phyloP scores from a whole-genome alignment of 257 asterid genomes.

The Verbascum thapsus region DNA sequence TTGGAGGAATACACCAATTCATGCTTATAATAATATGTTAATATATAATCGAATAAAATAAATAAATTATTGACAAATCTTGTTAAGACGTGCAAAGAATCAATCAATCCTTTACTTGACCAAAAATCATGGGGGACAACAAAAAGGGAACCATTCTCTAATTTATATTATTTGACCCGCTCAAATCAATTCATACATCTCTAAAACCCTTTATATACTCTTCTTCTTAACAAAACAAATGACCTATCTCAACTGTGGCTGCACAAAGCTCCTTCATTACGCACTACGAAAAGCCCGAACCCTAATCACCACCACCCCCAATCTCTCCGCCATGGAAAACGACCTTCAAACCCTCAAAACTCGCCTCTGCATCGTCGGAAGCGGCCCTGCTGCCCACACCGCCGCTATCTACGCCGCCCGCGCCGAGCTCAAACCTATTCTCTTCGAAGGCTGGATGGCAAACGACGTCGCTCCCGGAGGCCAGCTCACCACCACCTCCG shows the following conservation, averaged over 20 bases:
- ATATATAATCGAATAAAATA: too few relatives aligned
- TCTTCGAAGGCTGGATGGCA: conserved; percentile 98
- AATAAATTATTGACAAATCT: too few relatives aligned
- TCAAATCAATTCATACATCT: conserved; percentile 7
- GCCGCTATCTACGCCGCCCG: conserved; percentile 96
- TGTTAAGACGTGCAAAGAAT: too few relatives aligned
- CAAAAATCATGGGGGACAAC: neutral
- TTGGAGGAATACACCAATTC: too few relatives aligned
- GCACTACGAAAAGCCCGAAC: conserved; percentile 49
- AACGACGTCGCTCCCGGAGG: conserved; percentile 98
- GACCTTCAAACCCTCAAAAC: conserved; percentile 56
- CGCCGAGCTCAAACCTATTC: conserved; percentile 87
- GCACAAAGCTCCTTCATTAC: conserved; percentile 38
- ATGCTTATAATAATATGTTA: too few relatives aligned
- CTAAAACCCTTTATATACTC: neutral
- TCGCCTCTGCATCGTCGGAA: conserved; percentile 84
- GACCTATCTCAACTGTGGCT: conserved; percentile 42
- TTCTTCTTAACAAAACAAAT: conserved; percentile 21
- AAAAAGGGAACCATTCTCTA: neutral
- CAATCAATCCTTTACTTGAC: too few relatives aligned
- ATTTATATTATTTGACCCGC: conserved; percentile 27
- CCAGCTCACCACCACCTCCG: conserved; percentile 91
- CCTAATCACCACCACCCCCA: conserved; percentile 49
- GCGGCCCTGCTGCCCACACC: conserved; percentile 99
- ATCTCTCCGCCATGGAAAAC: conserved; percentile 56